phyloP scores from a whole-genome alignment of 257 asterid genomes.

The Petunia axillaris region DNA sequence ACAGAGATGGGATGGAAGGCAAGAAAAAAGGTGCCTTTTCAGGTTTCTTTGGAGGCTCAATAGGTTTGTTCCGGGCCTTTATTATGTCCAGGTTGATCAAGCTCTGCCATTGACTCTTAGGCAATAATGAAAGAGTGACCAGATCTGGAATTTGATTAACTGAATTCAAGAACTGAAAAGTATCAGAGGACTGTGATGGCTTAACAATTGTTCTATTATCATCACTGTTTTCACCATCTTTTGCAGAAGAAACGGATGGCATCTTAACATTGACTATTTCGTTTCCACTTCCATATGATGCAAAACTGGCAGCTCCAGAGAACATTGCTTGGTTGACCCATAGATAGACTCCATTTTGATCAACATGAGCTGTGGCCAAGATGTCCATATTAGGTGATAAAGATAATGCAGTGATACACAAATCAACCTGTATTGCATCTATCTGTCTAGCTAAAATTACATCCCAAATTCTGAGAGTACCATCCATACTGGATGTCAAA shows the following conservation, averaged over 20 bases:
- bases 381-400: conserved; percentile 91
- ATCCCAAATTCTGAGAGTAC: conserved; percentile 91
- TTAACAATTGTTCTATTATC: conserved; percentile 39
- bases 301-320: conserved; percentile 61
- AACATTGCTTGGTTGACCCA: conserved; percentile 95
- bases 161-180: conserved; percentile 35
- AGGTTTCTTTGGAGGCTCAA: conserved; percentile 94
- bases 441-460: conserved; percentile 78
- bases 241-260: conserved; percentile 64
- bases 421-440: conserved; percentile 83
- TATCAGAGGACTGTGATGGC: conserved; percentile 40
- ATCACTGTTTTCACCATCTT: conserved; percentile 43
- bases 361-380: conserved; percentile 85
- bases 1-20: conserved; percentile 79
- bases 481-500: conserved; percentile 91
- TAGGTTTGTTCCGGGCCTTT: conserved; percentile 88
- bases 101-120: conserved; percentile 96
- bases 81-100: conserved; percentile 87
- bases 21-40: conserved; percentile 91
- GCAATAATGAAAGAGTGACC: conserved; percentile 83
- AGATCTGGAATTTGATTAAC: conserved; percentile 74
- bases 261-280: conserved; percentile 55
- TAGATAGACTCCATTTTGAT: conserved; percentile 80
- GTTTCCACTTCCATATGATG: conserved; percentile 72
- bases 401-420: conserved; percentile 74